Evolutionary conservation across 805 yeast species (phyloP), one percentile per base, ranked within the genome.

Genomic region (Starmerella lactis-condensi): DNA sequence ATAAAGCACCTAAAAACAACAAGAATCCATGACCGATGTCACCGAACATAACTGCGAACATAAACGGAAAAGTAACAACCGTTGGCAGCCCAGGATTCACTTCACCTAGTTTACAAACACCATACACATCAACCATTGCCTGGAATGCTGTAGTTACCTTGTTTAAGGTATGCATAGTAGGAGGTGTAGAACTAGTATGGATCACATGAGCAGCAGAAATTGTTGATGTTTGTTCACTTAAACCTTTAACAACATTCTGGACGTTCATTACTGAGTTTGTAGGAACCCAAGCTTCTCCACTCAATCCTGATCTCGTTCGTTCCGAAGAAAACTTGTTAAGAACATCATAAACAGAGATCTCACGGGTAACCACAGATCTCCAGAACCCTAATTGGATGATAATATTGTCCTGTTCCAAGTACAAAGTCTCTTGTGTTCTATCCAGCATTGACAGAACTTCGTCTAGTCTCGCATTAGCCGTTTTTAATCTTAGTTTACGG

Each of bases 11-110:
- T 34, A 76, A 53, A 29, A 75, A 62, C 50, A 89, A 60, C 31
- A 89, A 69, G 32, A 82, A 63, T 5, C 96, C 98, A 56, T 89
- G 98, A 15, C 98, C 98, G 36, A 82, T 55, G 60, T 89, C 98
- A 60, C 98, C 98, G 61, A 89, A 89, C 98, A 89, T 89, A 43
- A 89, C 76, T 15, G 98, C 95, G 58, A 89, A 89, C 93, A 89
- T 77, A 52, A 89, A 89, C 12, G 98, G 98, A 60, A 89, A 89
- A 0, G 98, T 89, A 16, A 89, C 76, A 31, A 79, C 68, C 0
- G 98, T 83, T 3, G 98, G 83, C 43, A 89, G 60, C 30, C 93
- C 98, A 2, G 98, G 93, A 52, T 89, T 89, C 15, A 89, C 89
- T 55, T 89, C 98, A 44, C 83, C 75, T 57, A 85, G 83, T 3